Percentiles rank a stretch among this genome's conserved stretches.
Evolutionary conservation across 192 early-diverging fungal genomes (phyloP).

Genomic region (Phycomyces nitens): DNA sequence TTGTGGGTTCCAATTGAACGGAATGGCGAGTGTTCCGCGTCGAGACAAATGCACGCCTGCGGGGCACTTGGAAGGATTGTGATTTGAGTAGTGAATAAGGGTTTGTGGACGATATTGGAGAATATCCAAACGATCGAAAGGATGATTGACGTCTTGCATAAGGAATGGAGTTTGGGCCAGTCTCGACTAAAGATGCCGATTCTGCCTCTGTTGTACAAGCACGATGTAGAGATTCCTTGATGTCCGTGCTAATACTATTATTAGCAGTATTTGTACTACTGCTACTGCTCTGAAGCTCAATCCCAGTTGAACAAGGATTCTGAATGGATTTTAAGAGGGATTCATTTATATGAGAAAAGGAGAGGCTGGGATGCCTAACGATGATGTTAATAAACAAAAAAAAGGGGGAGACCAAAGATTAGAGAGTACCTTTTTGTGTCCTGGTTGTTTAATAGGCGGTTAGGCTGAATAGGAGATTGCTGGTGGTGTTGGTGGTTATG

Average conservation of each 20-base stretch:
- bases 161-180: background rate
- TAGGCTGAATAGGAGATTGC: background rate
- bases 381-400: too few species aligned
- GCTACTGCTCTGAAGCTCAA: too few species aligned
- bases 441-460: background rate
- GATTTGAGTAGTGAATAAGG: conserved; percentile 1
- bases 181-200: background rate
- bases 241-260: background rate
- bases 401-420: too few species aligned
- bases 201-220: conserved; percentile 1
- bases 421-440: background rate
- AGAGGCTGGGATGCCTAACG: too few species aligned
- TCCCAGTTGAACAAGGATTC: too few species aligned
- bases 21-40: background rate
- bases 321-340: too few species aligned
- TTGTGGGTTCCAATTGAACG: background rate
- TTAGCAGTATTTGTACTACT: background rate
- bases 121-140: background rate
- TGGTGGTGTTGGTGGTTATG: background rate
- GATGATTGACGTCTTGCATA: conserved; percentile 2
- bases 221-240: background rate
- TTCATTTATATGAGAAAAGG: too few species aligned
- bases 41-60: background rate
- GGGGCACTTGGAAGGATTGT: background rate
- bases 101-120: background rate